Evolutionary conservation across 306 rosid species (phyloP), one percentile per base, ranked within the genome.

Genomic region (Dicorynia guianensis): DNA sequence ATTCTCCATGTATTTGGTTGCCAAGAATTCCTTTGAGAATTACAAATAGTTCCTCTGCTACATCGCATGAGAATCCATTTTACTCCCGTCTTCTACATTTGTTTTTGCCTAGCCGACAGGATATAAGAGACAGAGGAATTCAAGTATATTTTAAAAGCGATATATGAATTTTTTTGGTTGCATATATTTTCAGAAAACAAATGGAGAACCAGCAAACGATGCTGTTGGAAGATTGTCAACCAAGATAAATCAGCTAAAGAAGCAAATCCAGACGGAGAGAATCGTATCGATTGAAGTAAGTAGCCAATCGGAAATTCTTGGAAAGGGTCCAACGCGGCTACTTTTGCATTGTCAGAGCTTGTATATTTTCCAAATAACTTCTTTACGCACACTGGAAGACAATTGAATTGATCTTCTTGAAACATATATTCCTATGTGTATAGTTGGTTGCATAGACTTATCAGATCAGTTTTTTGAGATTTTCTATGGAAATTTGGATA

Each of bases 191-290:
- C 89, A 80, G 89, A 77, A 77, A 72, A 78, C 68, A 40, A 56
- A 53, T 43, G 91, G 86, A 69, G 91, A 87, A 12, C 69, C 84
- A 25, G 62, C 70, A 25, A 79, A 81, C 43, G 87, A 81, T 78
- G 84, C 12, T 61, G 40, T 69, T 63, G 91, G 75, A 71, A 62
- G 71, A 77, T 87, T 92, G 89, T 58, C 76, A 34, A n/a, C 50
- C 77, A 89, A 88, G 87, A 88, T 95, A 79, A 82, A 87, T 79
- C 88, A 86, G 74, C 85, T 92, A 43, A 87, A 80, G 84, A 86
- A 74, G 88, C 86, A 95, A 90, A 89, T 95, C 79, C 93, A 88
- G 74, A 86, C 81, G 12, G 94, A 89, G 84, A 87, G 98, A 81
- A n/a, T 76, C 50, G 69, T 66, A 63, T 81, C 70, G 4, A 67